Evolutionary conservation across 306 rosid species (phyloP), one percentile per base, ranked within the genome.

Genomic region (Gillenia trifoliata): DNA sequence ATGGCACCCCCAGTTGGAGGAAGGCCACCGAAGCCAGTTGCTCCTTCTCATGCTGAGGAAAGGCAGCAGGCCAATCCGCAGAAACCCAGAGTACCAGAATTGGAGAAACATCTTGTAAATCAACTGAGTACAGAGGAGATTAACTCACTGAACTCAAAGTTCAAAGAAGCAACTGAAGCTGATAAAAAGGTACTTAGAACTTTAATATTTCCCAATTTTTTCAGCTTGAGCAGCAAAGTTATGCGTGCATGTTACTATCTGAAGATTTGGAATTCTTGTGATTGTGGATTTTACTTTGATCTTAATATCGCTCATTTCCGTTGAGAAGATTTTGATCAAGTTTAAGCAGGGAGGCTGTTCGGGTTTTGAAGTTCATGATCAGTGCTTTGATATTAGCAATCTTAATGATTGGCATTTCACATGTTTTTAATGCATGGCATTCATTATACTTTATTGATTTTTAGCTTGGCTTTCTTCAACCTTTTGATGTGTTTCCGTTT

Each of bases 91-190:
- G 89, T 92, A 70, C 99, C 98, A 8, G 85, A 86, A 71, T 84
- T 92, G 90, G 99, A 95, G 86, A 90, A 92, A 81, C 80, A 84
- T 80, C 90, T 95, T 81, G 82, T 92, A 36, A 75, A 80, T 75
- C 99, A 95, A 82, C 86, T 92, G 65, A 89, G 98, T 87, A 86
- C 91, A 43, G 98, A 88, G 72, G 98, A 95, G 89, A 95, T 89
- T 83, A 84, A 84, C 77, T 81, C 91, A 17, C 87, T 92, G 52
- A 89, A 83, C 78, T 77, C 82, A 57, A 95, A 88, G 81, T 85
- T 89, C 70, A 86, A 89, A 80, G 99, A 95, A 62, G 99, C 96
- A 34, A 78, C 93, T 34, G 97, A 90, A 76, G 98, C 98, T 36
- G 97, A 83, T 84, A 89, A 89, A 81, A 95, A 88, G 98, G 99